A percentile compares a stretch with the other conserved stretches of the same genome.
These are phyloP conservation scores for Backusella luteola DNA, from an alignment of 192 early-diverging fungal genomes.

Conservation along the genomic window DNA sequence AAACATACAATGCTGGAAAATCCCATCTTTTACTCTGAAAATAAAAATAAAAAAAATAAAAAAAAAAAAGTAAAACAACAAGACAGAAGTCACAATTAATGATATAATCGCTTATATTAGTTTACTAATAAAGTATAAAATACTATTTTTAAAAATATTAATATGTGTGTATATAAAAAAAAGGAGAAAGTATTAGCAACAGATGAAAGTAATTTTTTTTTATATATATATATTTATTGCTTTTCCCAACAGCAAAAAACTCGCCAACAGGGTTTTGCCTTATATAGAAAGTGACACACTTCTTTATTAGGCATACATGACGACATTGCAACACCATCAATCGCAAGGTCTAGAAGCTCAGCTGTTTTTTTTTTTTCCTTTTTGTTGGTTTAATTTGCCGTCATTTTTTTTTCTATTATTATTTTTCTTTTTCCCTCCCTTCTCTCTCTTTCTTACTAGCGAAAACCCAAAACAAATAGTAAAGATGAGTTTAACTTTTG, in stretches of 20 bases:
- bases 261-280: neutral
- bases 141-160: neutral
- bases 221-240: neutral
- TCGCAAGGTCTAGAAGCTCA: neutral
- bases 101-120: neutral
- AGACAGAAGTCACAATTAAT: neutral
- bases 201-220: neutral
- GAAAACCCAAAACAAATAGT: neutral
- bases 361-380: neutral
- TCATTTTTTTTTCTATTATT: slow-evolving; percentile 10
- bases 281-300: neutral
- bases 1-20: too few relatives aligned
- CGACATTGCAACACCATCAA: neutral
- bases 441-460: neutral
- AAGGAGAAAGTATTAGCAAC: neutral
- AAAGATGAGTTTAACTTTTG: slow-evolving; percentile 31
- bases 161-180: neutral
- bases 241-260: neutral
- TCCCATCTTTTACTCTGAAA: too few relatives aligned
- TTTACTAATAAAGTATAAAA: neutral
- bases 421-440: slow-evolving; percentile 4
- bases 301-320: neutral
- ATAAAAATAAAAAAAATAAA: neutral
- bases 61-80: neutral
- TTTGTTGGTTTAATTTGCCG: neutral